Conservation (phyloP, 371 early-diverging fungal species). For the Catenaria anguillulae region DNA sequence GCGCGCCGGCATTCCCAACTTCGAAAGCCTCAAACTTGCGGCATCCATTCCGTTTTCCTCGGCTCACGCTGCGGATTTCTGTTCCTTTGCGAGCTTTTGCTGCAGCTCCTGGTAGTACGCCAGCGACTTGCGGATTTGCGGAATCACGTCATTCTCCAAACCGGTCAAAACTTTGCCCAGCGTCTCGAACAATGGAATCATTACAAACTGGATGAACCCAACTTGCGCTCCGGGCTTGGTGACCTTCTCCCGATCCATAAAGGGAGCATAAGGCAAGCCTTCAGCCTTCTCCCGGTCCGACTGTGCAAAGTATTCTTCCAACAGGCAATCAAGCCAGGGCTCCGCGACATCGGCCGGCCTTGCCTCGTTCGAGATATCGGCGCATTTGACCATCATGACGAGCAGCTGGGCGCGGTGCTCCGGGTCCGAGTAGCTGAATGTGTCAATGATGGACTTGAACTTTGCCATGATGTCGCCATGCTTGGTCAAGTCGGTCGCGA, state of each 20-base stretch:
- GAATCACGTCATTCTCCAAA: background rate
- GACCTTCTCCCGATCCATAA: constrained; percentile 41
- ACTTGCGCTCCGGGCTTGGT: constrained; percentile 35
- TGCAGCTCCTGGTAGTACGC: constrained; percentile 7
- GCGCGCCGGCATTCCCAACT: too few relatives aligned
- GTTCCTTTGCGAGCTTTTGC: constrained; percentile 1
- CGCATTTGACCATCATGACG: constrained; percentile 33
- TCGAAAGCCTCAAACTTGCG: too few relatives aligned
- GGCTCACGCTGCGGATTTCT: background rate
- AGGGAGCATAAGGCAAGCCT: constrained; percentile 35
- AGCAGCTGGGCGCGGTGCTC: constrained; percentile 20
- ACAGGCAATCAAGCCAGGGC: constrained; percentile 40
- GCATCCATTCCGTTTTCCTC: too few relatives aligned
- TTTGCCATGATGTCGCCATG: constrained; percentile 31
- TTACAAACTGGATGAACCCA: constrained; percentile 33
- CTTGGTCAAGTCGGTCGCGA: constrained; percentile 39
- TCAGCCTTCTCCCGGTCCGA: constrained; percentile 33
- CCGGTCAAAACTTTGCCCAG: constrained; percentile 20
- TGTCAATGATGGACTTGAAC: constrained; percentile 24
- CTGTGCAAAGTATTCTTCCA: constrained; percentile 38
- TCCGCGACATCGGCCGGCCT: constrained; percentile 19
- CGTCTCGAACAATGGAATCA: constrained; percentile 37
- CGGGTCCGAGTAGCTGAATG: constrained; percentile 26
- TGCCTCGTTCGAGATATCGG: constrained; percentile 37
- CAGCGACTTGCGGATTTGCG: constrained; percentile 3